Base-by-base conservation (phyloP, 345 rosid genomes). In the Lumnitzera littorea region DNA sequence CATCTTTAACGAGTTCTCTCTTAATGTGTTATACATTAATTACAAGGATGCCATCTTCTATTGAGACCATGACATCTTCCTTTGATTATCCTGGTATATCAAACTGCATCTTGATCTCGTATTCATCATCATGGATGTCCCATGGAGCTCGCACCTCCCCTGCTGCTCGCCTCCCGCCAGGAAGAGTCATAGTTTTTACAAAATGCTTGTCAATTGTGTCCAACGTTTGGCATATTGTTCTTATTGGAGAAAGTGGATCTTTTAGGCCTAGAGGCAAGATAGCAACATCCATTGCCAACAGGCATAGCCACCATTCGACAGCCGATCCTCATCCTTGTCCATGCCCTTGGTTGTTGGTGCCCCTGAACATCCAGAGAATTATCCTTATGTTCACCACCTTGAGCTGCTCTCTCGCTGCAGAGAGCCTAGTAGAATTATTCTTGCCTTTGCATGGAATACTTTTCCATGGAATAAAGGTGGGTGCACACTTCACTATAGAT, bases 41-140 rank as follows among this genome's bases (percentile, higher is more conserved):
- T 0, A 81, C 73, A 48, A 91, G 81, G 0, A 82, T 69, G 15
- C 84, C 82, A 3, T 88, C 90, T 58, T 86, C 95, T 0, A 88
- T 70, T 0, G 81, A 81, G 6, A 91, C 83, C 75, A 70, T 81
- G 6, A 91, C 90, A 1, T 91, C 91, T 43, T 86, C 91, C 82
- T 77, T 86, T 3, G 80, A 69, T 3, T 88, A 76, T 13, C 96
- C 96, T 0, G 95, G 96, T 91, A 91, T 72, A 82, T 88, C 95
- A 12, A 86, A 86, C 61, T 95, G 78, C 95, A 86, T 78, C 73
- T 73, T 84, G 70, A 86, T 76, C 74, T 86, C 96, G 2, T 75
- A 51, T 52, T 88, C 91, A 9, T 80, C 96, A 0, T 91, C 95
- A 16, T 80, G 81, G 48, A 86, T 78, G 61, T 91, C 98, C 95